A percentile compares a stretch with the other conserved stretches of the same genome.
These are phyloP conservation scores for Rhodotorula sp. DNA, from an alignment of 1,284 basidiomycete species.

Conservation along the genomic window DNA sequence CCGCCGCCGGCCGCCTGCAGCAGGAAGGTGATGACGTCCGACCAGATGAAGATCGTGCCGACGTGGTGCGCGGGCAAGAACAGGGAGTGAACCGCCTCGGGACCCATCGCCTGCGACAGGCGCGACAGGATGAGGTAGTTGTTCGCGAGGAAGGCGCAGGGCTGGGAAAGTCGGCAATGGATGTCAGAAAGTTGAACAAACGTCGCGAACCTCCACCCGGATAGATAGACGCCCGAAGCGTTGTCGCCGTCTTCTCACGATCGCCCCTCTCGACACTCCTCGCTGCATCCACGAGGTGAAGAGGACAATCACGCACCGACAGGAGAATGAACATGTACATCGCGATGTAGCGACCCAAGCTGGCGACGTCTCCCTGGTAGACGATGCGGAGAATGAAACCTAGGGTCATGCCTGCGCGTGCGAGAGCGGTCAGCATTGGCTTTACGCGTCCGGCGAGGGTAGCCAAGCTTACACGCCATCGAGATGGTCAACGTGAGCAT, in stretches of 20 bases:
- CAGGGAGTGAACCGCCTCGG: slow-evolving; percentile 10
- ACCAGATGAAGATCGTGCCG: slow-evolving; percentile 43
- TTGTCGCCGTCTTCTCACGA: too few relatives aligned
- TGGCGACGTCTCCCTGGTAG: neutral
- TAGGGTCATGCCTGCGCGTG: slow-evolving; percentile 8
- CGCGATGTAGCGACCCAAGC: slow-evolving; percentile 27
- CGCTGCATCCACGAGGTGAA: too few relatives aligned
- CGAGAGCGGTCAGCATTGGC: too few relatives aligned
- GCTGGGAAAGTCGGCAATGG: slow-evolving; percentile 2
- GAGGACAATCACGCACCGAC: neutral
- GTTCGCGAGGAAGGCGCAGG: slow-evolving; percentile 41
- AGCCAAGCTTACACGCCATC: slow-evolving; percentile 22
- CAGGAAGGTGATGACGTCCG: slow-evolving; percentile 46
- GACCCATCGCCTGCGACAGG: slow-evolving; percentile 19
- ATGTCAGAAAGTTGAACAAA: neutral
- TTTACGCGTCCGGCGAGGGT: too few relatives aligned
- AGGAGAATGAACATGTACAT: slow-evolving; percentile 37
- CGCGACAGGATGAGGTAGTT: slow-evolving; percentile 35
- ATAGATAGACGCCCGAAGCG: neutral
- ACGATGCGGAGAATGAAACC: slow-evolving; percentile 20
- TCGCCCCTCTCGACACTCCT: too few relatives aligned
- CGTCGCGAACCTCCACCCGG: neutral
- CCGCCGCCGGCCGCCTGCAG: slow-evolving; percentile 44
- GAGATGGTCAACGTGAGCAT: slow-evolving; percentile 37
- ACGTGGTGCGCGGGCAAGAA: slow-evolving; percentile 27